Conservation (phyloP, 2,329 filamentous ascomycete species). For the Raffaelea albimanens region DNA sequence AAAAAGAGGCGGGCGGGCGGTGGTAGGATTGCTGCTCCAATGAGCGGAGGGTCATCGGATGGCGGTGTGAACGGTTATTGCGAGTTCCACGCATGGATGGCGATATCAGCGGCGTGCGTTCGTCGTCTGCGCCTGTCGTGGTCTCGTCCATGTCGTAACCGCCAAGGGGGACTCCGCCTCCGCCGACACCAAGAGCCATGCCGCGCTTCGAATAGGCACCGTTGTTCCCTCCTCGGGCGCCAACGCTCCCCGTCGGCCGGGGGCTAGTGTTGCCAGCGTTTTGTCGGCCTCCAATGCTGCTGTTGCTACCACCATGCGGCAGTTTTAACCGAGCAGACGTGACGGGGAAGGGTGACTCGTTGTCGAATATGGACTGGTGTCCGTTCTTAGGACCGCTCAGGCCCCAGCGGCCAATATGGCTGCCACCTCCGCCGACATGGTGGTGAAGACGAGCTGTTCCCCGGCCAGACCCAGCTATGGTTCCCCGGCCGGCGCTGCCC, state of each 20-base stretch:
- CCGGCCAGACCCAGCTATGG: conserved; percentile 50
- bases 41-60: conserved; percentile 50
- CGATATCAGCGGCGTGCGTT: conserved; percentile 70
- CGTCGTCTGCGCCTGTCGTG: conserved; percentile 66
- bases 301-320: conserved; percentile 28
- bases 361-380: conserved; percentile 65
- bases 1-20: conserved; percentile 43
- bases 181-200: neutral
- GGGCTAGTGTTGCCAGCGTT: conserved; percentile 64
- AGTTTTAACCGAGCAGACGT: conserved; percentile 55
- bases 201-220: conserved; percentile 8
- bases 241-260: conserved; percentile 28
- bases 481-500: conserved; percentile 47
- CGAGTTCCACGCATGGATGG: conserved; percentile 44
- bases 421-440: conserved; percentile 28
- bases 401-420: conserved; percentile 59
- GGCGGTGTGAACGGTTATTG: conserved; percentile 49
- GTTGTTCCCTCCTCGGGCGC: conserved; percentile 21
- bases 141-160: conserved; percentile 73
- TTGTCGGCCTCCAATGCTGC: conserved; percentile 37
- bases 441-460: conserved; percentile 70
- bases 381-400: conserved; percentile 56
- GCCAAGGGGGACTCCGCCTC: conserved; percentile 38
- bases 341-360: conserved; percentile 62
- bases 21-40: conserved; percentile 65